phyloP scores from a whole-genome alignment of 768 basidiomycete species.

The Termitomyces sp. region DNA sequence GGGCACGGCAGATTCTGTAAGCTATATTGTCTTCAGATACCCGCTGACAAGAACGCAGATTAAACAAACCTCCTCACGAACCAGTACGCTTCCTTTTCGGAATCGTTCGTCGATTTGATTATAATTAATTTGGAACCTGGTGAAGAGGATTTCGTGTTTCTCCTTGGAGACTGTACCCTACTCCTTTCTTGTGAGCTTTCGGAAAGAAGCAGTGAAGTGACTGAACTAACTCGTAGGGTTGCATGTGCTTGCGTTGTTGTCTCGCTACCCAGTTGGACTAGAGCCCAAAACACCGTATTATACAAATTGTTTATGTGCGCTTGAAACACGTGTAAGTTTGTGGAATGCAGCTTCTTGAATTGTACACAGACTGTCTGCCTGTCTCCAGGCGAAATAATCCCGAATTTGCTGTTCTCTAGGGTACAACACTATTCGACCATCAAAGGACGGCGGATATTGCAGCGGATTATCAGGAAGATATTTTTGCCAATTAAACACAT shows the following conservation, averaged over 20 bases:
- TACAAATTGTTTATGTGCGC: constrained; percentile 98
- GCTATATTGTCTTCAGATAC: constrained; percentile 1
- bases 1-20: constrained; percentile 2
- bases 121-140: constrained; percentile 85
- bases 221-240: constrained; percentile 58
- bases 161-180: constrained; percentile 88
- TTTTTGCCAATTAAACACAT: constrained; percentile 80
- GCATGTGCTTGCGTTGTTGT: constrained; percentile 81
- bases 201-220: neutral
- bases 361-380: constrained; percentile 80
- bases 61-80: constrained; percentile 57
- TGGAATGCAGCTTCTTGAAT: neutral
- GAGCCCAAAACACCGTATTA: constrained; percentile 94
- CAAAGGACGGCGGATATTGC: constrained; percentile 87
- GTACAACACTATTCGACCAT: constrained; percentile 85
- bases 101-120: constrained; percentile 69
- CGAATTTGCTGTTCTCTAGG: constrained; percentile 68
- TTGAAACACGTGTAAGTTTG: constrained; percentile 30
- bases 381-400: constrained; percentile 96
- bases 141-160: constrained; percentile 91
- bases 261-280: constrained; percentile 81
- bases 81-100: constrained; percentile 82
- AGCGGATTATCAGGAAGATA: constrained; percentile 76
- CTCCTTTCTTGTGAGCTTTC: neutral
- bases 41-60: neutral